Base-by-base conservation (phyloP, 805 yeast genomes). In the Tetrapisispora nanseiensis region DNA sequence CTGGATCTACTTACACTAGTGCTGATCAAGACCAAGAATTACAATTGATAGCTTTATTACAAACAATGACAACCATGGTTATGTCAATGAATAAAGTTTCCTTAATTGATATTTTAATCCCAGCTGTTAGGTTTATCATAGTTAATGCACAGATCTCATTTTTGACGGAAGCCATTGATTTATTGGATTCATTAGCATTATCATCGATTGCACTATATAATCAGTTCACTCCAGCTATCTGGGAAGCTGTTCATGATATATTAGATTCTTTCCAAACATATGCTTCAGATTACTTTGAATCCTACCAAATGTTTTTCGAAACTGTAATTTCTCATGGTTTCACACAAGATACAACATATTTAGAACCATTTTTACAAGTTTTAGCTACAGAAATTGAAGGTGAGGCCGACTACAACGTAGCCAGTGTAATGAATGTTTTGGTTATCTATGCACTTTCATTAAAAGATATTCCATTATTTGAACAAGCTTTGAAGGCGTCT, bases 11-110 rank as follows among this genome's bases (percentile, higher is more conserved):
- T 11, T 60, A 58, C 33, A 52, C 57, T 43, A 59, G 56, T 12
- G 71, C 67, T 10, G 72, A 67, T 32, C 69, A 72, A 32, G 87
- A 80, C 46, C 81, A 80, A 54, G 81, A 80, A 43, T 70, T 74
- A 52, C 85, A 84, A 42, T 84, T 80, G 0, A 69, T 75, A 39
- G 86, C 86, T 2, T 65, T 81, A 30, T 57, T 83, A 42, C 78
- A 78, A 52, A 82, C 89, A 6, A 75, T 84, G 75, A 73, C 80
- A 15, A 81, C 90, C 0, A 82, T 84, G 68, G 69, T 80, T 7
- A 66, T 79, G 49, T 75, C 86, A 1, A 81, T 82, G 77, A 76
- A 78, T 3, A 67, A 68, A 29, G 77, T 68, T 7, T 68, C 69
- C 42, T 62, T 82, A 41, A 74, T 78, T 44, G 70, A 70, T 28